These are phyloP conservation scores for Bolboschoenoplectus hybrid DNA, from an alignment of 202 grass and related monocot genomes.

Conservation along the genomic window DNA sequence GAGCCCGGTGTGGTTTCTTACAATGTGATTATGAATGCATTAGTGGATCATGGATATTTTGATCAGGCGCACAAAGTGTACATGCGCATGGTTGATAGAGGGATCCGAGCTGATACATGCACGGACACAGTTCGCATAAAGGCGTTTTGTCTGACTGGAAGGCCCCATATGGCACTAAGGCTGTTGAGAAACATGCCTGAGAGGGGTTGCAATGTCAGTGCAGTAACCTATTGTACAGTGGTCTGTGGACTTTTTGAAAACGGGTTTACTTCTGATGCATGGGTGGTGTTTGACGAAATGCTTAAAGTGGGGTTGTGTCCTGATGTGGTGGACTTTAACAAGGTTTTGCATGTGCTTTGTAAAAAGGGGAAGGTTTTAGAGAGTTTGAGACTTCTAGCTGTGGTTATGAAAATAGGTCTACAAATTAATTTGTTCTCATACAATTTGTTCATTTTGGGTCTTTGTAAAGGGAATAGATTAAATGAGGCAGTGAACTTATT, in stretches of 20 bases:
- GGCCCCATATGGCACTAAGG: constrained; percentile 66
- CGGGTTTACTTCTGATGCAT: constrained; percentile 49
- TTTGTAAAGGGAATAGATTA: constrained; percentile 66
- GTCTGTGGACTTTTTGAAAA: constrained; percentile 55
- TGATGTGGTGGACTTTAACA: constrained; percentile 70
- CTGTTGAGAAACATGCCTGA: constrained; percentile 69
- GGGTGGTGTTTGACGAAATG: constrained; percentile 78
- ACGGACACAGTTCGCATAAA: constrained; percentile 78
- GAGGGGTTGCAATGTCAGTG: constrained; percentile 49
- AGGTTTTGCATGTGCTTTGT: constrained; percentile 73
- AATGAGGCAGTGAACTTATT: constrained; percentile 64
- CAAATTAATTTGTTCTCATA: constrained; percentile 67
- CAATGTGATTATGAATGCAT: constrained; percentile 83
- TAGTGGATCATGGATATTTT: constrained; percentile 68
- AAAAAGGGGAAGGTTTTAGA: constrained; percentile 68
- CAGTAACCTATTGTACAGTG: constrained; percentile 69
- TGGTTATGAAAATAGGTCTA: constrained; percentile 68
- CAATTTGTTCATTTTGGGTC: constrained; percentile 83
- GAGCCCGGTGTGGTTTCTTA: constrained; percentile 68
- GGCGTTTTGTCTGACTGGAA: constrained; percentile 79
- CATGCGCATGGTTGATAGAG: constrained; percentile 68
- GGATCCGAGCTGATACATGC: constrained; percentile 58
- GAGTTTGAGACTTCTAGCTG: constrained; percentile 59
- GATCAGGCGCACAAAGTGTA: constrained; percentile 97
- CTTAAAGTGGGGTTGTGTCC: constrained; percentile 45